Evolutionary conservation across 768 basidiomycete species (phyloP).

Genomic region (Lentinula edodes): DNA sequence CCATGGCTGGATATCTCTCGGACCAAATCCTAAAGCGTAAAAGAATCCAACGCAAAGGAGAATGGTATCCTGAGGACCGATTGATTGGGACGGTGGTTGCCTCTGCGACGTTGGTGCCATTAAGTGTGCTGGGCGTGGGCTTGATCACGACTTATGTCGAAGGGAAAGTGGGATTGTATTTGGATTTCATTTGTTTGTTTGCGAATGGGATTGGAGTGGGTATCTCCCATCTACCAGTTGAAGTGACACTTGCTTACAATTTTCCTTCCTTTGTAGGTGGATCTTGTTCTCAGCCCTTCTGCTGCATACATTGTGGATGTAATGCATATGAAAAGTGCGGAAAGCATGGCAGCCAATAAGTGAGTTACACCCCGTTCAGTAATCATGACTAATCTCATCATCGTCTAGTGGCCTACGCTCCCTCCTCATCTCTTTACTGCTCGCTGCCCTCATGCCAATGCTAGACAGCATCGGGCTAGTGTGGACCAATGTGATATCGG

Average conservation of each 20-base stretch:
- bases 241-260: not conserved
- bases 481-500: constrained; percentile 10
- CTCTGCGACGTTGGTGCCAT: constrained; percentile 42
- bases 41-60: constrained; percentile 42
- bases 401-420: constrained; percentile 10
- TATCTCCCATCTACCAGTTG: not conserved
- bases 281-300: constrained; percentile 43
- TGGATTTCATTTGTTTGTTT: constrained; percentile 54
- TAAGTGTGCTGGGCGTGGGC: constrained; percentile 45
- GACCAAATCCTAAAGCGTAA: constrained; percentile 47
- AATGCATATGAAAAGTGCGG: constrained; percentile 42
- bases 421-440: not conserved
- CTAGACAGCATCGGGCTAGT: constrained; percentile 13
- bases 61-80: constrained; percentile 68
- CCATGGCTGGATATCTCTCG: constrained; percentile 52
- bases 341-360: constrained; percentile 40
- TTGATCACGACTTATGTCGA: constrained; percentile 45
- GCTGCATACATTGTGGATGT: constrained; percentile 45
- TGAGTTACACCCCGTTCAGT: constrained; percentile 14
- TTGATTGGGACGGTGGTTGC: constrained; percentile 47
- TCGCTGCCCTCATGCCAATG: constrained; percentile 9
- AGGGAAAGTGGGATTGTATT: constrained; percentile 41
- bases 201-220: constrained; percentile 60
- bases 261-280: constrained; percentile 33
- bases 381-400: not conserved